A percentile compares a stretch with the other conserved stretches of the same genome.
Conservation (phyloP, 345 rosid genomes). For the Corchorus capsularis region DNA sequence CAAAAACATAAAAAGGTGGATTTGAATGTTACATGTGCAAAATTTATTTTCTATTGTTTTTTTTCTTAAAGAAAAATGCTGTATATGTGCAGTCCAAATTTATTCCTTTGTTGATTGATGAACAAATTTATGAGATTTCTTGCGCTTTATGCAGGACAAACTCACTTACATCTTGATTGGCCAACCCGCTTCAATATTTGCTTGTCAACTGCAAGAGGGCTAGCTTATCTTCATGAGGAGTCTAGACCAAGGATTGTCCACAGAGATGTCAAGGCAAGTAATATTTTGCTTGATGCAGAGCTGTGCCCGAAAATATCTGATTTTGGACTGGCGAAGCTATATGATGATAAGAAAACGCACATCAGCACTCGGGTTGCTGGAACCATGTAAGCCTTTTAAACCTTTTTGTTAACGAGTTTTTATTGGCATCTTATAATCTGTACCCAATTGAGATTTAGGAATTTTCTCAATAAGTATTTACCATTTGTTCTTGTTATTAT, state of each 20-base stretch:
- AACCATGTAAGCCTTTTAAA: slow-evolving; percentile 39
- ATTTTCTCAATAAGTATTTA: neutral
- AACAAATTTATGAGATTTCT: neutral
- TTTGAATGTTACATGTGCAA: neutral
- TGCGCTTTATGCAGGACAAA: slow-evolving; percentile 22
- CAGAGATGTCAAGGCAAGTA: slow-evolving; percentile 60
- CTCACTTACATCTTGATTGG: slow-evolving; percentile 42
- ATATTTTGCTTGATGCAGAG: slow-evolving; percentile 51
- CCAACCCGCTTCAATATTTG: slow-evolving; percentile 42
- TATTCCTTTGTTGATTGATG: neutral
- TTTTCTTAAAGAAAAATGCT: neutral
- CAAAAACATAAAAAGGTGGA: neutral
- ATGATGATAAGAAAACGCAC: slow-evolving; percentile 53
- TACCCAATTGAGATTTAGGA: neutral
- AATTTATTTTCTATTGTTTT: neutral
- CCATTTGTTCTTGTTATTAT: neutral
- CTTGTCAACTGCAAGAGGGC: slow-evolving; percentile 49
- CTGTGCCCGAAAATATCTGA: slow-evolving; percentile 58
- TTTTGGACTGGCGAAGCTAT: slow-evolving; percentile 66
- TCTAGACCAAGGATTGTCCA: slow-evolving; percentile 54
- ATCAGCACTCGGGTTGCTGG: slow-evolving; percentile 61
- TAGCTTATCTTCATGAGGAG: slow-evolving; percentile 58
- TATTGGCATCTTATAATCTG: neutral
- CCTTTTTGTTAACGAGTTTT: neutral
- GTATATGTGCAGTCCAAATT: neutral